Conservation (phyloP, 2,329 filamentous ascomycete genomes). For the Malbranchea zuffiana region DNA sequence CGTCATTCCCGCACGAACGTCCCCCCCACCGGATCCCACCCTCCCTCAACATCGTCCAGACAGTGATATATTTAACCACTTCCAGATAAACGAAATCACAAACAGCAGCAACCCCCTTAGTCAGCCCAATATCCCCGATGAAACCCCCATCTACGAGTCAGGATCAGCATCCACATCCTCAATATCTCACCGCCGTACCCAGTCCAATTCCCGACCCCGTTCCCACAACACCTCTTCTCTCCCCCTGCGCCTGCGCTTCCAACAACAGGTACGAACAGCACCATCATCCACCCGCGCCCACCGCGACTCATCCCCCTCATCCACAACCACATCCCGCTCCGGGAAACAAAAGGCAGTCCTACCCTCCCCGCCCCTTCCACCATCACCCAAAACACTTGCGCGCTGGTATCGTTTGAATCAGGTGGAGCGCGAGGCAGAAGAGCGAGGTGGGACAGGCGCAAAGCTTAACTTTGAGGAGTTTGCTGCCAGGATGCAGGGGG, state of each 20-base stretch:
- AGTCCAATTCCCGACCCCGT: constrained; percentile 21
- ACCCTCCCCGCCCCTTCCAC: constrained; percentile 17
- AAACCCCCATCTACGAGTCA: constrained; percentile 14
- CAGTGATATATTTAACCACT: constrained; percentile 16
- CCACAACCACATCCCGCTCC: constrained; percentile 25
- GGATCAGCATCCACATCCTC: constrained; percentile 12
- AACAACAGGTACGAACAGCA: constrained; percentile 23
- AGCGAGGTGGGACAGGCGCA: constrained; percentile 63
- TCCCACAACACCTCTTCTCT: constrained; percentile 17
- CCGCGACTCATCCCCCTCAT: constrained; percentile 29
- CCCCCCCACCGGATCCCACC: constrained; percentile 30
- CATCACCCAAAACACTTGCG: constrained; percentile 30
- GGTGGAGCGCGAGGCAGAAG: constrained; percentile 56
- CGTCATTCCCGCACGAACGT: constrained; percentile 1
- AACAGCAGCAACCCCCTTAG: constrained; percentile 7
- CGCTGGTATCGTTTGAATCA: constrained; percentile 45
- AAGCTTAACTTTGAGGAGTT: constrained; percentile 71
- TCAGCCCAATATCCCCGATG: constrained; percentile 1
- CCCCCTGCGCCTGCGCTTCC: constrained; percentile 30
- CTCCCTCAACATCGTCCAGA: constrained; percentile 39
- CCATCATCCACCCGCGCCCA: constrained; percentile 23
- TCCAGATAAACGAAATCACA: constrained; percentile 16
- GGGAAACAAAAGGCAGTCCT: constrained; percentile 25
- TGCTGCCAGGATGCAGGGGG: constrained; percentile 58
- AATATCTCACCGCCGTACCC: constrained; percentile 23